Evolutionary conservation across 805 yeast genomes (phyloP), one percentile per base, ranked within the genome.

Genomic region (Candida chauliodis): DNA sequence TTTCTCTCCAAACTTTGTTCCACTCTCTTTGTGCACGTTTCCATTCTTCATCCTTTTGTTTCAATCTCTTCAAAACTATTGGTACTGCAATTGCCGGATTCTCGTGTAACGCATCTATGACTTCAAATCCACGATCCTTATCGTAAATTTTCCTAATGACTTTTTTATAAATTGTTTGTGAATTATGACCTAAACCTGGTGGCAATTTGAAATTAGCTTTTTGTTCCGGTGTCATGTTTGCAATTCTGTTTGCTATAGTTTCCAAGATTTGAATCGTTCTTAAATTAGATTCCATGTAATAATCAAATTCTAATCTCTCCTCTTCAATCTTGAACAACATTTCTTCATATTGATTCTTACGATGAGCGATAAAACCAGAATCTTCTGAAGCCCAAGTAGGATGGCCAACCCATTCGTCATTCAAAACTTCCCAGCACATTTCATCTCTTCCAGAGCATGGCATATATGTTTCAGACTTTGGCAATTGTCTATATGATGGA

Each of bases 381-480:
- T 93, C 99, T 60, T 93, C 99, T 0, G 98, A 91, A 3, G 98
- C 99, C 99, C 99, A 93, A n/a, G 96, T 95, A 16, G 99, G 99
- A 62, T 93, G 98, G 5, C 97, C 96, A 24, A 93, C 98, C 97
- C 98, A 93, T 62, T 91, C 98, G 59, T 93, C 99, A 61, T 93
- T 93, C 51, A 93, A 73, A 11, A 93, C 96, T 55, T 91, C 97
- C 97, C 97, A 91, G 59, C 99, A 93, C 90, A 93, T 85, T 52
- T 91, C 98, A 62, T 93, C 99, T 52, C 99, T 79, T 13, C 99
- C 99, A 8, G 95, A 85, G 52, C 98, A 91, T 16, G 98, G 97
- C 95, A 89, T 89, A 54, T 79, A 85, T 0, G 96, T 87, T 58
- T 91, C 98, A 1, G 93, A 78, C 52, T 90, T 90, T 19, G 99